Evolutionary conservation across 306 rosid species (phyloP).

Genomic region (Lathyrus oleraceus): DNA sequence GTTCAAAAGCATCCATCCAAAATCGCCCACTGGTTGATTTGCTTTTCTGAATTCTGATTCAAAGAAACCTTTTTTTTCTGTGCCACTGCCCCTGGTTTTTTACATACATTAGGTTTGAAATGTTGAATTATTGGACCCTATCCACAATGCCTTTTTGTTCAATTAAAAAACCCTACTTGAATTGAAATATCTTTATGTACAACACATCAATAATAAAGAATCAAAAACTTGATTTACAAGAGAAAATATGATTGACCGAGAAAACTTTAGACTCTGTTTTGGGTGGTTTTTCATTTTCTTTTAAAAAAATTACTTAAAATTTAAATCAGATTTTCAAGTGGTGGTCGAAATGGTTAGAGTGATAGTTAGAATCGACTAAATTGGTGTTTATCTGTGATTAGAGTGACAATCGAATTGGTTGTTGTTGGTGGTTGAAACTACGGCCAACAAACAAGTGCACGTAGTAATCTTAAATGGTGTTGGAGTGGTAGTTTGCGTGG

Average conservation of each 20-base stretch:
- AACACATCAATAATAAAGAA: slow-evolving; percentile 24
- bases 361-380: no score
- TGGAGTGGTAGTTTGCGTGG: no score
- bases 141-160: not conserved
- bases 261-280: no score
- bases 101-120: not conserved
- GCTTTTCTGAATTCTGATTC: slow-evolving; percentile 11
- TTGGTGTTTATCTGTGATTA: no score
- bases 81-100: slow-evolving; percentile 58
- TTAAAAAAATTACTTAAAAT: no score
- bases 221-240: slow-evolving; percentile 41
- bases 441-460: no score
- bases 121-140: not conserved
- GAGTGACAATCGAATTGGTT: no score
- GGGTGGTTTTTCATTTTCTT: no score
- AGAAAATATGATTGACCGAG: slow-evolving; percentile 34
- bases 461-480: no score
- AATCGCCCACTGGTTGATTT: slow-evolving; percentile 44
- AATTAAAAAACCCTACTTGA: slow-evolving; percentile 1
- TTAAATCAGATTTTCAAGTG: no score
- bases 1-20: slow-evolving; percentile 30
- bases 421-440: no score
- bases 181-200: slow-evolving; percentile 8
- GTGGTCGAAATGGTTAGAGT: no score
- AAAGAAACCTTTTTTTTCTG: not conserved